phyloP scores from a whole-genome alignment of 140 eudicot genomes.

The Anethum foeniculum region DNA sequence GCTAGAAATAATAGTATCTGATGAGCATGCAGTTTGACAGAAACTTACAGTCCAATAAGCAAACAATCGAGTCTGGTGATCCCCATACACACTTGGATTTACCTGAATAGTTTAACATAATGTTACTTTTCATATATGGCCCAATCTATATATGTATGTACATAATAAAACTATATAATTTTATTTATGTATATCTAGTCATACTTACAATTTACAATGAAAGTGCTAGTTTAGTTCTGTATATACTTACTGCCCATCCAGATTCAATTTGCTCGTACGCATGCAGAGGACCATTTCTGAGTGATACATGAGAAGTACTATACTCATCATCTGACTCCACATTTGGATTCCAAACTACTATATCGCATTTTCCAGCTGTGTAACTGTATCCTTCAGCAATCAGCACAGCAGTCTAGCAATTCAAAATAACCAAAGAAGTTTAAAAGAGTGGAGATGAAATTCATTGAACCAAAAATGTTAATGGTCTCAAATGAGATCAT shows the following conservation, averaged over 20 bases:
- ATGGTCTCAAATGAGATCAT: not conserved
- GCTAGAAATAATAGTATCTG: not conserved
- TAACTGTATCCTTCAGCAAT: constrained; percentile 47
- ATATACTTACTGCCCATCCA: constrained; percentile 56
- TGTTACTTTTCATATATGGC: not conserved
- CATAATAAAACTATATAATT: not conserved
- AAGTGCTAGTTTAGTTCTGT: not conserved
- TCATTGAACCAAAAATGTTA: not conserved
- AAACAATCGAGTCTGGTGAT: constrained; percentile 55
- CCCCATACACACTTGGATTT: constrained; percentile 70
- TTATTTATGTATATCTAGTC: not conserved
- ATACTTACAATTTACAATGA: not conserved
- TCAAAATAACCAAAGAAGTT: not conserved
- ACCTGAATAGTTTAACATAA: constrained; percentile 31
- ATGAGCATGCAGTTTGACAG: constrained; percentile 1
- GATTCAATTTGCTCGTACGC: constrained; percentile 43
- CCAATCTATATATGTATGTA: not conserved
- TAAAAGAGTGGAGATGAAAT: not conserved
- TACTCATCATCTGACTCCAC: constrained; percentile 63
- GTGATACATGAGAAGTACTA: constrained; percentile 42
- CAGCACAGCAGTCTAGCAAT: constrained; percentile 33
- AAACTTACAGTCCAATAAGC: constrained; percentile 68
- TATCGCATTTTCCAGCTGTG: constrained; percentile 53
- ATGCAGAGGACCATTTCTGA: constrained; percentile 32
- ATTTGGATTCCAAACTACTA: constrained; percentile 47